phyloP scores from a whole-genome alignment of 169 alveolate genomes.

The Eimeria necatrix region DNA sequence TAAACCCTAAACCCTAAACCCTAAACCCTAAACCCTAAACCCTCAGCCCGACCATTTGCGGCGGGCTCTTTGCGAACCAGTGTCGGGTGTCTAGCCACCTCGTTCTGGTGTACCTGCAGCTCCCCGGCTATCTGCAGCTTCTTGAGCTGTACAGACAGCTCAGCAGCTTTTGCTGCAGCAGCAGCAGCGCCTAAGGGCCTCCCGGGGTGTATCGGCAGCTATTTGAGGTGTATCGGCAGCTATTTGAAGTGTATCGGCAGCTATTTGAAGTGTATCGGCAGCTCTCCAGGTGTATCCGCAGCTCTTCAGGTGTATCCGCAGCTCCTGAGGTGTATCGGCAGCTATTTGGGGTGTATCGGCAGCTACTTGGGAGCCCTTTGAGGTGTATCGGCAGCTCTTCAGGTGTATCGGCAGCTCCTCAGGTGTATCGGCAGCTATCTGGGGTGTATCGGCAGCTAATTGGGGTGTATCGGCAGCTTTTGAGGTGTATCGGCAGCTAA shows the following conservation, averaged over 20 bases:
- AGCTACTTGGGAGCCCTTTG: too few relatives aligned
- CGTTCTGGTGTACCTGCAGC: constrained; percentile 5
- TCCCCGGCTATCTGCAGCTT: neutral
- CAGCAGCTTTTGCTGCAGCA: neutral
- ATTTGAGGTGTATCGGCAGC: neutral
- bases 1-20: constrained; percentile 27
- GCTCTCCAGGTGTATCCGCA: neutral
- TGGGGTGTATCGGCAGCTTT: neutral
- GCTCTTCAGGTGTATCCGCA: neutral
- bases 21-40: constrained; percentile 40
- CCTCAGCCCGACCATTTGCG: neutral
- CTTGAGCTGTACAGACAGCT: neutral
- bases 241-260: neutral
- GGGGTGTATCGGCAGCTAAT: neutral
- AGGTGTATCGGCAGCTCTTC: too few relatives aligned
- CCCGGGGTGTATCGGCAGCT: constrained; percentile 30
- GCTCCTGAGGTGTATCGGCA: constrained; percentile 22
- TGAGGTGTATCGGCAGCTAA: constrained; percentile 10
- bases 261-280: too few relatives aligned
- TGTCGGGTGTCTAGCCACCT: neutral
- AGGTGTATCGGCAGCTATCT: constrained; percentile 7
- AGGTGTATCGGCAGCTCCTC: neutral
- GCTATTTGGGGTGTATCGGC: neutral
- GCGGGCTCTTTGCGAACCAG: neutral
- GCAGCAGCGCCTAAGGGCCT: neutral